Evolutionary conservation across 192 early-diverging fungal genomes (phyloP), one percentile per base, ranked within the genome.

Genomic region (Podochytrium sp.): DNA sequence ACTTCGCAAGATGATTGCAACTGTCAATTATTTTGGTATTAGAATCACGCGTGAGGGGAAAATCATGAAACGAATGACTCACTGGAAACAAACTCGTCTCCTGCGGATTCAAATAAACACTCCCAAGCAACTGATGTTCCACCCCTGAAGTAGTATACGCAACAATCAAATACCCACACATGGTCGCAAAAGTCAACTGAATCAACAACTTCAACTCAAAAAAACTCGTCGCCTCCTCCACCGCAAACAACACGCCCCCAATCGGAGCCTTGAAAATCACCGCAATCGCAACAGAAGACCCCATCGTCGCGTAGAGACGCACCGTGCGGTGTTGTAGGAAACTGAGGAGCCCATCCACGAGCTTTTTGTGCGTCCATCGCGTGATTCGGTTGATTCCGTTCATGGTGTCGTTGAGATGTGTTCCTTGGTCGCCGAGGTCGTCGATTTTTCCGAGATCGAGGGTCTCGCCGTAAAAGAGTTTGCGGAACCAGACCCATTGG

Each of bases 231-330:
- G 79, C 50, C 59, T 80, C 79, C 49, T 80, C 79, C 7, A 80
- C 38, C 16, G 75, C 70, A 49, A 80, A 80, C 47, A 80, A 34
- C 0, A 78, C 76, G 16, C 79, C 79, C 14, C 79, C 79, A n/a
- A 80, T 23, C 0, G 79, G 79, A 23, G 55, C 37, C 2, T 73
- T 29, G 42, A 80, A 80, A 29, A 80, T 80, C 25, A 78, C 79
- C 2, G 70, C 29, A 49, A 80, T 78, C 23, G 79, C 57, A 30
- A 78, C 79, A 25, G 79, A 42, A 0, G 79, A 75, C 6, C 79
- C 79, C 40, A 78, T 25, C 1, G 79, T 80, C n/a, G 79, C 76
- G 60, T 66, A 80, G 20, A 73, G 23, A 6, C 79, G 57, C 5
- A 78, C 18, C 2, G 29, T 62, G 16, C 55, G 52, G 23, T 72